Evolutionary conservation across 345 rosid genomes (phyloP).

Genomic region (Theobroma cacao): DNA sequence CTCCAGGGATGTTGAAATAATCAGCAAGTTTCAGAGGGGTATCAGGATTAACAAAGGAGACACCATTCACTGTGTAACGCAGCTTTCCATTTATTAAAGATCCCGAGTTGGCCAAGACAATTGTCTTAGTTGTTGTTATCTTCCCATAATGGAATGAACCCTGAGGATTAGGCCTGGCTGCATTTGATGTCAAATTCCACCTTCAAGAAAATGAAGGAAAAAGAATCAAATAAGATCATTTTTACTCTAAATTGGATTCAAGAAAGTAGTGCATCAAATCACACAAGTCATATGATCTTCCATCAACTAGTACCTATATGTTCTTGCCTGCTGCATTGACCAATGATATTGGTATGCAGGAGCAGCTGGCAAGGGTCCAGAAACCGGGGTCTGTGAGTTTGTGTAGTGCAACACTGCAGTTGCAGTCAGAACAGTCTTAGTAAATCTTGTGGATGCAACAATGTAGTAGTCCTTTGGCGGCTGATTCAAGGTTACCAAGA

Average conservation of each 20-base stretch:
- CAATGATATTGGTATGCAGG: slow-evolving; percentile 48
- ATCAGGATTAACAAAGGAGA: slow-evolving; percentile 69
- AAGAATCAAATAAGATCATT: background rate
- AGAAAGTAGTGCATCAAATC: background rate
- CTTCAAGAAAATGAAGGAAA: slow-evolving; percentile 23
- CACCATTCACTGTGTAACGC: slow-evolving; percentile 76
- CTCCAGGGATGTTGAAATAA: slow-evolving; percentile 62
- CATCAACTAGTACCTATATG: slow-evolving; percentile 46
- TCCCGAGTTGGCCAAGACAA: slow-evolving; percentile 67
- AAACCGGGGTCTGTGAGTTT: slow-evolving; percentile 51
- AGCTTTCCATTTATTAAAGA: slow-evolving; percentile 73
- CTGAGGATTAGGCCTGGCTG: slow-evolving; percentile 98
- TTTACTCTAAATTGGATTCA: background rate
- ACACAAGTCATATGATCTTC: background rate
- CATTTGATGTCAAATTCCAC: slow-evolving; percentile 91
- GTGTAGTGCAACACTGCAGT: slow-evolving; percentile 66
- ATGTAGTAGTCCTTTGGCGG: slow-evolving; percentile 79
- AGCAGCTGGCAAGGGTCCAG: slow-evolving; percentile 64
- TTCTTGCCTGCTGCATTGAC: slow-evolving; percentile 90
- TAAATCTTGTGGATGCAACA: slow-evolving; percentile 68
- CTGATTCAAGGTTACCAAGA: slow-evolving; percentile 71
- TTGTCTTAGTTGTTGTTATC: slow-evolving; percentile 49
- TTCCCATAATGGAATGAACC: slow-evolving; percentile 89
- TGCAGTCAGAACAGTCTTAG: slow-evolving; percentile 38
- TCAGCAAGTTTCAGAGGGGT: slow-evolving; percentile 93